phyloP scores from a whole-genome alignment of 352 stramenopile genomes.

The Phytophthora foliorum region DNA sequence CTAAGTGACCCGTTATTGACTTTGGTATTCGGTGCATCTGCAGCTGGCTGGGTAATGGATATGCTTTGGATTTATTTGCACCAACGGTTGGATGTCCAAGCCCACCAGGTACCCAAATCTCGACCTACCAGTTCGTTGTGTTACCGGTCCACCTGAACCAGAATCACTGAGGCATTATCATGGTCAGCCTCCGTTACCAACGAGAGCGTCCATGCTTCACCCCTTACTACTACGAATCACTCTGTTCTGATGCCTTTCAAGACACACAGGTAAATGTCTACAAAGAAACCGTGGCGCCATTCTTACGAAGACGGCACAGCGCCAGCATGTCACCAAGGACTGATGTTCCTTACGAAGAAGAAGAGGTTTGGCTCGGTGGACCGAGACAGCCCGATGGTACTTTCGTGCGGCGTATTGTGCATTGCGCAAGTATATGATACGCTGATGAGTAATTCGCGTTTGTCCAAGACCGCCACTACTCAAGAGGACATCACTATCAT shows the following conservation, averaged over 20 bases:
- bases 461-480: background rate
- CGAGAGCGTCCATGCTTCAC: background rate
- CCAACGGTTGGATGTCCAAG: background rate
- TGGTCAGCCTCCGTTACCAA: background rate
- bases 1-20: background rate
- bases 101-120: background rate
- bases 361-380: slow-evolving; percentile 6
- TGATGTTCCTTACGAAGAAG: background rate
- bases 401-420: slow-evolving; percentile 11
- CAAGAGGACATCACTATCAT: slow-evolving; percentile 12
- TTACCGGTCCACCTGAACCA: background rate
- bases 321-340: background rate
- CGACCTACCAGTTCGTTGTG: background rate
- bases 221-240: slow-evolving; percentile 8
- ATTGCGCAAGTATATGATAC: slow-evolving; percentile 3
- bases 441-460: background rate
- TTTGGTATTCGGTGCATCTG: slow-evolving; percentile 13
- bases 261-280: slow-evolving; percentile 5
- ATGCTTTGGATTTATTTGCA: background rate
- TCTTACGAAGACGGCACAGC: slow-evolving; percentile 8
- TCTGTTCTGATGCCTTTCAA: background rate
- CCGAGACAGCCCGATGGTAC: no score
- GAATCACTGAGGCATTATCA: background rate
- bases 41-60: background rate
- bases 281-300: slow-evolving; percentile 1